Conservation (phyloP, 2,329 filamentous ascomycete genomes). For the Fusarium dlaminii region DNA sequence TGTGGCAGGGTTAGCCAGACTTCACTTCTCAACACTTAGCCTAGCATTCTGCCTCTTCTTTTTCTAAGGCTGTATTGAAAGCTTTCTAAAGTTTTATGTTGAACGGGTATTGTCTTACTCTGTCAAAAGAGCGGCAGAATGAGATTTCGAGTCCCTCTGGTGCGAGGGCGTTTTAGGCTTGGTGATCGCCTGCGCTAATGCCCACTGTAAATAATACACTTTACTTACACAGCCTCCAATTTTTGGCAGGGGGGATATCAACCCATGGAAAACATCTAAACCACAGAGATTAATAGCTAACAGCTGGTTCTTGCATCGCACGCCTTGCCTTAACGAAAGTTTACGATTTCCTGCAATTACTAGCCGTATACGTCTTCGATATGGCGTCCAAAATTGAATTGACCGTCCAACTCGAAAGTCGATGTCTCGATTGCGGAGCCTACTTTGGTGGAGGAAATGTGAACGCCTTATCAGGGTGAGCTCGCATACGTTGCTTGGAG, state of each 20-base stretch:
- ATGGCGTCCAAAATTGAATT: background rate
- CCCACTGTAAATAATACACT: background rate
- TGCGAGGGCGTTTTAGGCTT: background rate
- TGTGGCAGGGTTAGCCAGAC: background rate
- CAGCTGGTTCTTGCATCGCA: background rate
- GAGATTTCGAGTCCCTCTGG: too few species aligned
- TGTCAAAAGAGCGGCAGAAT: too few species aligned
- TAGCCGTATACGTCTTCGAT: rapidly evolving
- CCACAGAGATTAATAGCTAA: background rate
- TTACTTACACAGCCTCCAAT: background rate
- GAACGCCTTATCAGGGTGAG: too few species aligned
- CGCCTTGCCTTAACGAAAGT: background rate
- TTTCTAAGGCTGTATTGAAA: background rate
- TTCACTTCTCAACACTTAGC: too few species aligned
- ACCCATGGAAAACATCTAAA: background rate
- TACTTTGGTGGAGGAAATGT: background rate
- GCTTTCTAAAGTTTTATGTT: too few species aligned
- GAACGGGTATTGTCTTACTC: rapidly evolving
- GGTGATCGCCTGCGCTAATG: background rate
- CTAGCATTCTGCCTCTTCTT: background rate
- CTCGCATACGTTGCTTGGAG: background rate
- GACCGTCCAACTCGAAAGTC: rapidly evolving
- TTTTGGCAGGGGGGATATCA: background rate
- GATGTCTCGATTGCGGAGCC: background rate
- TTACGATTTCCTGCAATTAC: background rate